Conservation (phyloP, 78 protist species). For the Salpingoeca rosetta region DNA sequence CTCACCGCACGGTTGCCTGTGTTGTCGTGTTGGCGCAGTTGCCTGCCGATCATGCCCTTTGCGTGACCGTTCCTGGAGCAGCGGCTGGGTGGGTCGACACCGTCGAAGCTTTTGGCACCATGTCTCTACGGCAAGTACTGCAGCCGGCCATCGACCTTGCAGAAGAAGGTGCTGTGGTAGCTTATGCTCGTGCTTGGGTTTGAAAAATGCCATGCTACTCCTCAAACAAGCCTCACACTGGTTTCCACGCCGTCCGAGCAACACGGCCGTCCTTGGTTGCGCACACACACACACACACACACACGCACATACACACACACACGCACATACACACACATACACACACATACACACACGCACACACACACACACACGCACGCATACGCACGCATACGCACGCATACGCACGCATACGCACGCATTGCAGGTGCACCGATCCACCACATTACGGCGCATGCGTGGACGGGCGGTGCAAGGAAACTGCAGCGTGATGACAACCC, state of each 20-base stretch:
- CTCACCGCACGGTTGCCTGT: too few species aligned
- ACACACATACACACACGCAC: neutral
- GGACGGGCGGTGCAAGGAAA: neutral
- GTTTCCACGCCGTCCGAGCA: neutral
- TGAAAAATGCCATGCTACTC: neutral
- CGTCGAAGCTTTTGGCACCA: constrained; percentile 41
- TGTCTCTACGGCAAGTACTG: constrained; percentile 31
- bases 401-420: neutral
- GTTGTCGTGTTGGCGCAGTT: neutral
- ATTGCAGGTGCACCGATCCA: neutral
- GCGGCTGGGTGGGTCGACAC: constrained; percentile 70
- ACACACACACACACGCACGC: neutral
- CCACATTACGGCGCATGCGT: neutral
- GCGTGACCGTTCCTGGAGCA: constrained; percentile 56
- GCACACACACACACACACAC: neutral
- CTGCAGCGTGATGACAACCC: neutral
- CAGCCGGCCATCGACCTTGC: constrained; percentile 58
- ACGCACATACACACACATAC: too few species aligned
- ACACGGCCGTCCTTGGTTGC: neutral
- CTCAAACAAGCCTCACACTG: neutral
- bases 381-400: neutral
- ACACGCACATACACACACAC: neutral
- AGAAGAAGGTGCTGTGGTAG: constrained; percentile 34
- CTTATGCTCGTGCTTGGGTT: neutral
- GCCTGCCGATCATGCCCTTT: neutral